phyloP scores from a whole-genome alignment of 2,329 filamentous ascomycete species.

The Hyphodiscus sp. region DNA sequence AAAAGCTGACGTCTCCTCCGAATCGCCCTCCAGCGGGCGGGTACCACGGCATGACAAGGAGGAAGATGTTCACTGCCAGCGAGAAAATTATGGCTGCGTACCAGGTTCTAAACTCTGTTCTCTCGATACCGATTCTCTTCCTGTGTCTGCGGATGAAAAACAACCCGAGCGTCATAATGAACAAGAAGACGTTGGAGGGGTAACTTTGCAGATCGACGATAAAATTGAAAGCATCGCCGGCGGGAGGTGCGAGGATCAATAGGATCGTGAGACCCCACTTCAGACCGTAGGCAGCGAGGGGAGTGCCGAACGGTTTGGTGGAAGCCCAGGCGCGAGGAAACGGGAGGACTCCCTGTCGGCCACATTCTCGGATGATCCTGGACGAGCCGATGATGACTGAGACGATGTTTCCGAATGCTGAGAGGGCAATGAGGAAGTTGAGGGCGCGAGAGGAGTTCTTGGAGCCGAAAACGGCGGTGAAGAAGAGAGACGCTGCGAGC shows the following conservation, averaged over 20 bases:
- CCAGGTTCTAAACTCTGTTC: conserved; percentile 47
- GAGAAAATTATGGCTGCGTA: conserved; percentile 51
- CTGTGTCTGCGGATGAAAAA: conserved; percentile 51
- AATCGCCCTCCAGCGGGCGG: conserved; percentile 54
- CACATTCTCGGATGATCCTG: conserved; percentile 53
- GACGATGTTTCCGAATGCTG: conserved; percentile 43
- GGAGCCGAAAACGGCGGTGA: conserved; percentile 46
- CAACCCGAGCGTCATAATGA: conserved; percentile 50
- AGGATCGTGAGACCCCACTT: conserved; percentile 52
- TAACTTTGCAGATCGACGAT: conserved; percentile 54
- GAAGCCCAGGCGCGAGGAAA: conserved; percentile 43
- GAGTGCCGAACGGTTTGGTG: conserved; percentile 57
- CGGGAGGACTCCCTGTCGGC: conserved; percentile 14
- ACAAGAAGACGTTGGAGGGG: conserved; percentile 50
- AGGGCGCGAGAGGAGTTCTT: conserved; percentile 38
- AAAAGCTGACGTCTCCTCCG: conserved; percentile 64
- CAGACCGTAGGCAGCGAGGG: conserved; percentile 50
- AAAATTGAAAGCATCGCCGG: conserved; percentile 60
- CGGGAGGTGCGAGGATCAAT: conserved; percentile 54
- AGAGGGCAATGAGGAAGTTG: conserved; percentile 40
- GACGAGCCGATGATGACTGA: conserved; percentile 46
- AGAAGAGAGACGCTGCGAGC: conserved; percentile 34
- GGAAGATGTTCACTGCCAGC: conserved; percentile 51
- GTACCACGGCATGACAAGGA: conserved; percentile 67
- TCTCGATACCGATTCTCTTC: conserved; percentile 40